A percentile compares a stretch with the other conserved stretches of the same genome.
Conservation (phyloP, 441 rosid species). For the Gossypium aridum region DNA sequence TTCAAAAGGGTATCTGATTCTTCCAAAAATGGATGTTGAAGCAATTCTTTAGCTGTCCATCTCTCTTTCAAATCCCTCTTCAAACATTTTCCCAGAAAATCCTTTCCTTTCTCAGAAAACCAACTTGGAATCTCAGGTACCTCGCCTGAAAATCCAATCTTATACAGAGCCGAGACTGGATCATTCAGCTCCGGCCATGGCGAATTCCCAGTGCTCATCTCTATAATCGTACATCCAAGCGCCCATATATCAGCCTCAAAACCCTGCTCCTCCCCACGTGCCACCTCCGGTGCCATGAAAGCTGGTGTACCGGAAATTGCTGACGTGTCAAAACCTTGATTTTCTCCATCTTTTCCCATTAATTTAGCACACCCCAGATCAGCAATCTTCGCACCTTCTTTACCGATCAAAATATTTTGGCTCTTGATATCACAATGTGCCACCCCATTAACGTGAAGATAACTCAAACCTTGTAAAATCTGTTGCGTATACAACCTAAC, state of each 20-base stretch:
- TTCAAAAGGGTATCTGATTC: conserved; percentile 8
- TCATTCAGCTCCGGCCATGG: conserved; percentile 69
- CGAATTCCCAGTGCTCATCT: conserved; percentile 65
- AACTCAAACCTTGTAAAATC: conserved; percentile 48
- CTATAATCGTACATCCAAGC: conserved; percentile 36
- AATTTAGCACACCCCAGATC: conserved; percentile 16
- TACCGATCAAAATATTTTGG: conserved; percentile 26
- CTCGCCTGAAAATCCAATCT: conserved; percentile 64
- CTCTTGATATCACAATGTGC: conserved; percentile 75
- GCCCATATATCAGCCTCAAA: conserved; percentile 19
- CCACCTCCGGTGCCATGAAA: conserved; percentile 95
- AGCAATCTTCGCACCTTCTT: conserved; percentile 8
- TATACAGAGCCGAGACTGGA: conserved; percentile 60
- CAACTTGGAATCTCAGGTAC: conserved; percentile 55
- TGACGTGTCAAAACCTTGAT: neutral
- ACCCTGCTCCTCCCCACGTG: conserved; percentile 20
- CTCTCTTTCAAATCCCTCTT: conserved; percentile 48
- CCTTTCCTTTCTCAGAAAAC: conserved; percentile 52
- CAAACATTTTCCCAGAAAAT: conserved; percentile 62
- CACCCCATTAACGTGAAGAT: conserved; percentile 54
- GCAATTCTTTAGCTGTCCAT: conserved; percentile 51
- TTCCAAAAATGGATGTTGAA: conserved; percentile 59
- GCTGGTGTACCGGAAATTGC: conserved; percentile 59
- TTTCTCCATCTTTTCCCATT: neutral
- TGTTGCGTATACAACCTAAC: conserved; percentile 35